Conservation (phyloP, 1,139 yeast genomes). For the Debaryomyces sp. region DNA sequence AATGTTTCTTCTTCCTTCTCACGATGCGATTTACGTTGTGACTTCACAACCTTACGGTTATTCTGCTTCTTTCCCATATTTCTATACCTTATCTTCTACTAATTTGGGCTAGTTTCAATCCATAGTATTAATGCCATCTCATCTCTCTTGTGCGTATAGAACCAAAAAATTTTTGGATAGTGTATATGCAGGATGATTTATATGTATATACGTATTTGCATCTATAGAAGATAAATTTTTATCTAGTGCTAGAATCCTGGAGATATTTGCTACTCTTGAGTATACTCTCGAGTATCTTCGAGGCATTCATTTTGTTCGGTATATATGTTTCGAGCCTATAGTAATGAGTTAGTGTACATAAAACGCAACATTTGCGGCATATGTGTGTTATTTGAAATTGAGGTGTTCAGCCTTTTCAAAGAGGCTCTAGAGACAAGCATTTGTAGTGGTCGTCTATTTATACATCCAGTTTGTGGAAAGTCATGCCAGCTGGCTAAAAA, state of each 20-base stretch:
- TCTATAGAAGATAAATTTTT: neutral
- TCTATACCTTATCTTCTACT: neutral
- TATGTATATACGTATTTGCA: neutral
- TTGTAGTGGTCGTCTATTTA: no score
- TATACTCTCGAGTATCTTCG: no score
- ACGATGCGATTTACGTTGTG: constrained; percentile 24
- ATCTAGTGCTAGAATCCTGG: neutral
- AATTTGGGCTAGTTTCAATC: constrained; percentile 1
- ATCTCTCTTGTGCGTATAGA: constrained; percentile 4
- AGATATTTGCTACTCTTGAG: neutral
- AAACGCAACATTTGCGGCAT: no score
- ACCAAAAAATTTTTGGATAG: constrained; percentile 2
- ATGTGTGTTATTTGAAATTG: no score
- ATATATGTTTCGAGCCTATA: neutral
- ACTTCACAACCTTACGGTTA: constrained; percentile 18
- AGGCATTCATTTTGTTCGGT: neutral
- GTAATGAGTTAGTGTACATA: neutral
- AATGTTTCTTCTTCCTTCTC: constrained; percentile 49
- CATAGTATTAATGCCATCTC: constrained; percentile 6
- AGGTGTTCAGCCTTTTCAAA: neutral
- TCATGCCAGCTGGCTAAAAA: constrained; percentile 22
- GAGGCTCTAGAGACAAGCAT: neutral
- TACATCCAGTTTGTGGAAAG: constrained; percentile 2
- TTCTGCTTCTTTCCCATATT: constrained; percentile 26
- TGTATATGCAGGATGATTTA: constrained; percentile 2